phyloP scores from a whole-genome alignment of 2,329 filamentous ascomycete genomes.

The Furcasterigmium furcatum region DNA sequence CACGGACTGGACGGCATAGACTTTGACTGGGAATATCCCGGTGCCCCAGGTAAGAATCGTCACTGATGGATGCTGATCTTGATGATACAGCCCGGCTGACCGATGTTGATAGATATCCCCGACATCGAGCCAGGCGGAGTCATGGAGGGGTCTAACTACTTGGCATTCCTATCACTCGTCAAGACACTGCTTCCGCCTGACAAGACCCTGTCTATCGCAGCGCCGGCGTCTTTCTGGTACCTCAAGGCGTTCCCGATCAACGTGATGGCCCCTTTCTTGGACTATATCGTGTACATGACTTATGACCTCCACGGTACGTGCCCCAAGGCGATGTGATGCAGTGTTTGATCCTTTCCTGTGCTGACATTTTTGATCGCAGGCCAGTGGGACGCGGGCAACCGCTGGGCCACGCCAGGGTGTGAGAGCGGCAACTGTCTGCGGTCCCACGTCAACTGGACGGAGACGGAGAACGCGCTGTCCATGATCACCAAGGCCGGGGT shows the following conservation, averaged over 20 bases:
- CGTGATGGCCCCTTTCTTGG: slow-evolving; percentile 20
- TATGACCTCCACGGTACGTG: slow-evolving; percentile 31
- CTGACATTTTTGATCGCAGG: background rate
- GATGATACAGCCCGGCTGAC: background rate
- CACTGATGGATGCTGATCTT: background rate
- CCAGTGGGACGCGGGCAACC: slow-evolving; percentile 19
- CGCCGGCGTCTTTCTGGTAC: slow-evolving; percentile 36
- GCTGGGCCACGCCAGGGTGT: slow-evolving; percentile 19
- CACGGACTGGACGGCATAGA: slow-evolving; percentile 36
- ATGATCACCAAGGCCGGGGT: slow-evolving; percentile 33
- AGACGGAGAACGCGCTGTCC: slow-evolving; percentile 25
- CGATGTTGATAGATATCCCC: slow-evolving; percentile 20
- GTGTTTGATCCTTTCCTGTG: fast-evolving
- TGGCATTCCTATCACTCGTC: slow-evolving; percentile 20
- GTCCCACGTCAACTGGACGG: slow-evolving; percentile 33
- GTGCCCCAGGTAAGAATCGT: slow-evolving; percentile 11
- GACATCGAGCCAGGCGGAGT: slow-evolving; percentile 21
- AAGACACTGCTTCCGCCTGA: slow-evolving; percentile 4
- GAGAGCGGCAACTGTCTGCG: slow-evolving; percentile 27
- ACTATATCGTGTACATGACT: slow-evolving; percentile 32
- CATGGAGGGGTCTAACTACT: slow-evolving; percentile 25
- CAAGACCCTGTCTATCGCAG: slow-evolving; percentile 30
- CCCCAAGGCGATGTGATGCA: background rate
- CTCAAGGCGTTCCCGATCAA: slow-evolving; percentile 29
- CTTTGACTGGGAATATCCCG: slow-evolving; percentile 36